Conservation (phyloP, 1,284 basidiomycete genomes). For the Pascua sp. region DNA sequence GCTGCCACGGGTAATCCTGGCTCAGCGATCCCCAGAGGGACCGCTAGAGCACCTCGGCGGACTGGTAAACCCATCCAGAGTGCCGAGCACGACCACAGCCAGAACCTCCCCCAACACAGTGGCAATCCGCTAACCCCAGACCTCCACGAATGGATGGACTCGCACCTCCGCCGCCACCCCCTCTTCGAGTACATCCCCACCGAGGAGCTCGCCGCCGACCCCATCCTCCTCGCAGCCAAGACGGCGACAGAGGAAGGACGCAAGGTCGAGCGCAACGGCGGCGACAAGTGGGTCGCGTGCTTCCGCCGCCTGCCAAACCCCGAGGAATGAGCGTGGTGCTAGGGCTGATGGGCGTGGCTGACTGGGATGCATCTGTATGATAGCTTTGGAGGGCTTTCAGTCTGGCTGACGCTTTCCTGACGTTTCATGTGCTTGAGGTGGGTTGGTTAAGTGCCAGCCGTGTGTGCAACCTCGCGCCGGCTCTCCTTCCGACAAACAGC, state of each 20-base stretch:
- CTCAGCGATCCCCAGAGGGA: too few relatives aligned
- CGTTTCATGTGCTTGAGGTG: too few relatives aligned
- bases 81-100: background rate
- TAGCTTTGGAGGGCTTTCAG: too few relatives aligned
- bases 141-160: slow-evolving; percentile 92
- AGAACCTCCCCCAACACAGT: too few relatives aligned
- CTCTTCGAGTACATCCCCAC: slow-evolving; percentile 78
- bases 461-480: too few relatives aligned
- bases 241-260: slow-evolving; percentile 91
- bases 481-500: too few relatives aligned
- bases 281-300: slow-evolving; percentile 65
- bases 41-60: background rate
- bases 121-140: slow-evolving; percentile 51
- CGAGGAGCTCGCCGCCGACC: slow-evolving; percentile 60
- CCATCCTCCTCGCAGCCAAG: slow-evolving; percentile 74
- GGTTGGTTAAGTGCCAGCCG: too few relatives aligned
- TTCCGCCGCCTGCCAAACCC: slow-evolving; percentile 37
- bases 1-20: too few relatives aligned
- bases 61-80: background rate
- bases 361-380: too few relatives aligned
- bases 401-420: too few relatives aligned
- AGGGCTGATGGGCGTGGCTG: too few relatives aligned
- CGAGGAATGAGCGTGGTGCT: slow-evolving; percentile 3
- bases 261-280: slow-evolving; percentile 89
- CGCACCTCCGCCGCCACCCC: slow-evolving; percentile 79